Conservation (phyloP, 2,329 filamentous ascomycete genomes). For the Fusarium marasasianum region DNA sequence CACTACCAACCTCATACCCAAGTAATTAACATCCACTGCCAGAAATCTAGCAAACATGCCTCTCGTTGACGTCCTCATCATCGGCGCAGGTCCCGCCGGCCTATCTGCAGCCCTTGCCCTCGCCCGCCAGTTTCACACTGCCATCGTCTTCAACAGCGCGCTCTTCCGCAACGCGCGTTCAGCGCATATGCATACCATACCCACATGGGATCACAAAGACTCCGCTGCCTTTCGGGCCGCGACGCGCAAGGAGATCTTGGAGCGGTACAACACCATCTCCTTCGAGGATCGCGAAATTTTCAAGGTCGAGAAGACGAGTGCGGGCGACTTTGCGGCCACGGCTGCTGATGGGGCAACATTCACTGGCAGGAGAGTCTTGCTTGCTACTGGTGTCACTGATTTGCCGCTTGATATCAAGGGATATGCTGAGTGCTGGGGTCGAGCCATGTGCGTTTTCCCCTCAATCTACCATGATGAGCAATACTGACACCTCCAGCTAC, state of each 20-base stretch:
- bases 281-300: neutral
- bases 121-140: neutral
- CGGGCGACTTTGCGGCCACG: neutral
- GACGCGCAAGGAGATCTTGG: neutral
- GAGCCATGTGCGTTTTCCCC: neutral
- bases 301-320: neutral
- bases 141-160: neutral
- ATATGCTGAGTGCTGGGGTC: neutral
- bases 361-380: neutral
- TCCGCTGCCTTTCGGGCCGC: neutral
- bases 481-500: neutral
- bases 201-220: neutral
- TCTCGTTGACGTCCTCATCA: neutral
- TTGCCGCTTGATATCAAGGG: neutral
- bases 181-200: neutral
- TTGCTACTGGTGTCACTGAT: neutral
- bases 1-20: fast-evolving
- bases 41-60: neutral
- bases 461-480: fast-evolving
- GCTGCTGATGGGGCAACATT: neutral
- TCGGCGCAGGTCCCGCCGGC: neutral
- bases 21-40: neutral
- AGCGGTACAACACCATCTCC: neutral
- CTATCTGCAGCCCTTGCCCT: neutral
- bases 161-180: neutral